Evolutionary conservation across 176 grass and related monocot genomes (phyloP).

Genomic region (Alopecurus myosuroides): DNA sequence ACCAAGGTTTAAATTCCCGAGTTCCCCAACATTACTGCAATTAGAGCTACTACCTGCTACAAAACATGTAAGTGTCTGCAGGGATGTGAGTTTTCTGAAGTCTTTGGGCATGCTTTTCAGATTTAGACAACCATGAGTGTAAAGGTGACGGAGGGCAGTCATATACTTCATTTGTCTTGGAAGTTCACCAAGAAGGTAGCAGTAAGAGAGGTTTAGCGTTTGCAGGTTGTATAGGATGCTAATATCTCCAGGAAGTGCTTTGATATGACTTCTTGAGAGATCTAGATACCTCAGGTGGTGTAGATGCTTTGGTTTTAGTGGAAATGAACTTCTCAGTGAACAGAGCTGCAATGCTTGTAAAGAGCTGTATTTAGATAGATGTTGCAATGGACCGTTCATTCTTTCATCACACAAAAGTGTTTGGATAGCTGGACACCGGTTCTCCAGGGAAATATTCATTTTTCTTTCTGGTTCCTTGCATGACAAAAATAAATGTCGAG

Average conservation of each 20-base stretch:
- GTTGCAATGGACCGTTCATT: not conserved
- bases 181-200: no score
- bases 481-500: not conserved
- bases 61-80: not conserved
- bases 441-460: not conserved
- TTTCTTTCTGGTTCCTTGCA: not conserved
- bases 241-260: not conserved
- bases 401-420: not conserved
- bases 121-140: not conserved
- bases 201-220: not conserved
- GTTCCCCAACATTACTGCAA: not conserved
- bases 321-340: accelerated
- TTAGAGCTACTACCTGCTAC: not conserved
- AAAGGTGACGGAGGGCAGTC: no score
- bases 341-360: not conserved
- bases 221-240: not conserved
- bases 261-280: not conserved
- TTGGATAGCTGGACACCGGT: not conserved
- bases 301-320: not conserved
- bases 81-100: not conserved
- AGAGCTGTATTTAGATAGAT: not conserved
- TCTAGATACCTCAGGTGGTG: not conserved
- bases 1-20: not conserved
- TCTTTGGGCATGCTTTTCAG: not conserved
- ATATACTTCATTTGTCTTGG: no score